Percentiles rank a stretch among this genome's conserved stretches.
phyloP scores from a whole-genome alignment of 306 rosid genomes.

The Citrullus mucosospermus region DNA sequence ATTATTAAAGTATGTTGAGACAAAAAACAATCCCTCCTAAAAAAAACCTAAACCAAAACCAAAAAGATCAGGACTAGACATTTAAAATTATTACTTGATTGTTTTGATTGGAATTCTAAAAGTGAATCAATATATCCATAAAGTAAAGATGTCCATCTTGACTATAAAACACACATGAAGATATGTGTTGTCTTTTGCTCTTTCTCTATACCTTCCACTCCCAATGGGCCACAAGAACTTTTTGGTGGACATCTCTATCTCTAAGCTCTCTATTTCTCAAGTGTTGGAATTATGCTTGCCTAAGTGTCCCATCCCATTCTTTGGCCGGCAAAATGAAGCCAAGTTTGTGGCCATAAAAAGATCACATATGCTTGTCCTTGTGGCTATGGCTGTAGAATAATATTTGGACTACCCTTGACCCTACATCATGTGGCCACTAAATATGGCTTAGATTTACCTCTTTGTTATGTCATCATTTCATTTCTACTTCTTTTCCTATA shows the following conservation, averaged over 20 bases:
- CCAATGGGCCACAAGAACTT: neutral
- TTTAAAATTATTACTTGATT: neutral
- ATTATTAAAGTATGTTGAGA: neutral
- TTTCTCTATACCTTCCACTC: neutral
- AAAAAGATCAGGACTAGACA: neutral
- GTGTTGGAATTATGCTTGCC: conserved; percentile 5
- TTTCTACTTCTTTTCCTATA: neutral
- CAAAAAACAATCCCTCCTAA: neutral
- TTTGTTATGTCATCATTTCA: neutral
- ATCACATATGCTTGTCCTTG: neutral
- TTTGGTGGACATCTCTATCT: conserved; percentile 2
- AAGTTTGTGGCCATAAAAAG: neutral
- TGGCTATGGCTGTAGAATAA: neutral
- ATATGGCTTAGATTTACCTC: neutral
- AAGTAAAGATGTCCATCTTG: neutral
- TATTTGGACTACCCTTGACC: neutral
- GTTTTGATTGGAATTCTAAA: neutral
- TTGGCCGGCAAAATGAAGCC: neutral
- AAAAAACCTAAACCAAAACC: neutral
- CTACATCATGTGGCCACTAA: conserved; percentile 1
- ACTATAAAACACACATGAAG: neutral
- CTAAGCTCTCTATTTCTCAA: neutral
- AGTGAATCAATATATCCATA: neutral
- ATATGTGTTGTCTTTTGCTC: neutral
- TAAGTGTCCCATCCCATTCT: conserved; percentile 1